Conservation (phyloP, 1,284 basidiomycete species). For the Vanrija sp. region DNA sequence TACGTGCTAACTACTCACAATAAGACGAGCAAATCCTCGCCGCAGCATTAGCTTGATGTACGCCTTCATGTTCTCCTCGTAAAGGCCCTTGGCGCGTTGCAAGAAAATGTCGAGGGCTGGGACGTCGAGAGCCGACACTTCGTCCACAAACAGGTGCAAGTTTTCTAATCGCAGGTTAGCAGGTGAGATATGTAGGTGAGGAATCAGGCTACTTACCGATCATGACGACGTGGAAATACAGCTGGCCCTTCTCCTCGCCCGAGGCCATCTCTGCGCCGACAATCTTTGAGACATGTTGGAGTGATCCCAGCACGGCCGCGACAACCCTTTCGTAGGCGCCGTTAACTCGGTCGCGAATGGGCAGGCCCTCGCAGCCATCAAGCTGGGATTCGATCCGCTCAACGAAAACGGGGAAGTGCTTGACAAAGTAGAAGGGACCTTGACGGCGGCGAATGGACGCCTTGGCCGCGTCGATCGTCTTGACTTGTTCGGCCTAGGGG, state of each 20-base stretch:
- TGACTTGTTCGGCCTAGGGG: conserved; percentile 74
- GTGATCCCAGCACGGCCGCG: conserved; percentile 79
- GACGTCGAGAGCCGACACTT: conserved; percentile 62
- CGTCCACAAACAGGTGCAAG: conserved; percentile 87
- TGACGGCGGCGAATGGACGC: conserved; percentile 65
- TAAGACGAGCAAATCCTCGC: conserved; percentile 78
- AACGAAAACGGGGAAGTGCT: conserved; percentile 86
- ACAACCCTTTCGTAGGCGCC: conserved; percentile 82
- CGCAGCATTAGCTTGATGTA: conserved; percentile 86
- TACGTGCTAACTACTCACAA: conserved; percentile 56
- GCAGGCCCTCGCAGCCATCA: conserved; percentile 67
- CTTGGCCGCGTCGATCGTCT: conserved; percentile 84
- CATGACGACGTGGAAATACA: conserved; percentile 93
- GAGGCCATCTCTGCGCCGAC: conserved; percentile 60
- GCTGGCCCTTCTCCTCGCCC: conserved; percentile 89
- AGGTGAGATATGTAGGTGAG: neutral
- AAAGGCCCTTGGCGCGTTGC: conserved; percentile 72
- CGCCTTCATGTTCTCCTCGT: conserved; percentile 76
- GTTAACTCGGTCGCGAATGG: conserved; percentile 74
- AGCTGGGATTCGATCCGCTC: conserved; percentile 80
- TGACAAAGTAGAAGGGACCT: conserved; percentile 89
- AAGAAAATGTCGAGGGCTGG: conserved; percentile 63
- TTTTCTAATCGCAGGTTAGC: conserved; percentile 62
- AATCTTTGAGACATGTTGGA: conserved; percentile 92
- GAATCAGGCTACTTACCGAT: conserved; percentile 64